Conservation (phyloP, 1,284 basidiomycete species). For the Boletus hoseneyae region DNA sequence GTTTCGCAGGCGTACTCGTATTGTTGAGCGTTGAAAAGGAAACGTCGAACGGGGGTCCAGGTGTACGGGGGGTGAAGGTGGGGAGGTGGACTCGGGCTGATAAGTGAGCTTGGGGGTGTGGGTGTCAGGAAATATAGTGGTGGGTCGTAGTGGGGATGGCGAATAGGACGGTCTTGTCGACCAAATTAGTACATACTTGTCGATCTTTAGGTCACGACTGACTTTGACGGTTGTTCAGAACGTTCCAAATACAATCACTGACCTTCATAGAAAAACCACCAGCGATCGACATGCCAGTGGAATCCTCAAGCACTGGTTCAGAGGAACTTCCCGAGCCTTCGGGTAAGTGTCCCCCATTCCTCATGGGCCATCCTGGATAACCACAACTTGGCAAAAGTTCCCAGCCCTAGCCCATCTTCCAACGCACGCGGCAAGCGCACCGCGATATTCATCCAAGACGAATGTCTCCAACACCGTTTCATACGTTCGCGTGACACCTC, state of each 20-base stretch:
- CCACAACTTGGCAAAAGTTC: neutral
- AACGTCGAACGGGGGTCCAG: constrained; percentile 23
- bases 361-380: neutral
- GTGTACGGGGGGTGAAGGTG: neutral
- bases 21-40: constrained; percentile 26
- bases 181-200: too few relatives aligned
- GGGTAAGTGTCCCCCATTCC: neutral
- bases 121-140: neutral
- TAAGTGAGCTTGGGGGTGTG: neutral
- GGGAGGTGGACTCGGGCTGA: neutral
- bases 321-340: neutral
- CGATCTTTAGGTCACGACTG: too few relatives aligned
- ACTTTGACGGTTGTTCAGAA: neutral
- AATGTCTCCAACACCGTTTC: constrained; percentile 71
- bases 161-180: neutral
- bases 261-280: neutral
- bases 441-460: constrained; percentile 56
- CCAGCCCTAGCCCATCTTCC: neutral
- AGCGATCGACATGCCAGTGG: neutral
- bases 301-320: neutral
- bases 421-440: constrained; percentile 16
- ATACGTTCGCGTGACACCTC: constrained; percentile 74
- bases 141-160: neutral
- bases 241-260: neutral
- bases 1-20: constrained; percentile 30